A percentile compares a stretch with the other conserved stretches of the same genome.
Evolutionary conservation across 352 stramenopile species (phyloP).

Genomic region (Pythium periplocum): DNA sequence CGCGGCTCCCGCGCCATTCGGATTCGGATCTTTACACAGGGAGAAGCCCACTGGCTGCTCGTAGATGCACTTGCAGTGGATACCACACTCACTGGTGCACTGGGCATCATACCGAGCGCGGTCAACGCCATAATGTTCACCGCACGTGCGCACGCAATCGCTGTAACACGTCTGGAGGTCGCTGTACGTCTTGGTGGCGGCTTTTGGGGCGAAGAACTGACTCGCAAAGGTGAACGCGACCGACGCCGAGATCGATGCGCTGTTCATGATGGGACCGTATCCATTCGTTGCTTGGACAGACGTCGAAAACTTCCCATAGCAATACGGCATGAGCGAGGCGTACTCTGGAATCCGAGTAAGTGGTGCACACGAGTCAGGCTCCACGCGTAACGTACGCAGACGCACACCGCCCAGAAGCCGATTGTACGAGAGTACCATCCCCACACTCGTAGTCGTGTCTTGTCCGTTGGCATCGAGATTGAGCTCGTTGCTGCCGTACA

Average conservation of each 20-base stretch:
- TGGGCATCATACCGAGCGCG: slow-evolving; percentile 38
- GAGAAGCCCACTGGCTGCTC: slow-evolving; percentile 42
- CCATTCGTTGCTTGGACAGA: slow-evolving; percentile 31
- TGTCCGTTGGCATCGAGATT: slow-evolving; percentile 6
- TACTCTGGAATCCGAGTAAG: slow-evolving; percentile 59
- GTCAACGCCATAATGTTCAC: slow-evolving; percentile 49
- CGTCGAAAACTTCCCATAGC: slow-evolving; percentile 42
- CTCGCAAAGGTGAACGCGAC: slow-evolving; percentile 39
- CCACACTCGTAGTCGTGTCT: slow-evolving; percentile 8
- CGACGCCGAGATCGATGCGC: slow-evolving; percentile 32
- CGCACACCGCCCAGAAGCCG: slow-evolving; percentile 44
- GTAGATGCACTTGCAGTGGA: slow-evolving; percentile 71
- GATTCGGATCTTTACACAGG: slow-evolving; percentile 44
- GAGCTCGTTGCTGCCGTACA: slow-evolving; percentile 29
- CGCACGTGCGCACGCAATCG: slow-evolving; percentile 37
- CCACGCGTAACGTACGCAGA: slow-evolving; percentile 50
- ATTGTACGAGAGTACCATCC: slow-evolving; percentile 44
- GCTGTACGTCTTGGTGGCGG: slow-evolving; percentile 34
- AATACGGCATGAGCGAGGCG: slow-evolving; percentile 49
- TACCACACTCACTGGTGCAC: slow-evolving; percentile 35
- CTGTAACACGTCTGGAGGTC: slow-evolving; percentile 52
- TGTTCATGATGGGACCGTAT: slow-evolving; percentile 63
- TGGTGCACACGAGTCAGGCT: slow-evolving; percentile 38
- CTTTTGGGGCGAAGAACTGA: slow-evolving; percentile 37
- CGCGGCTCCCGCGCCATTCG: slow-evolving; percentile 25